phyloP scores from a whole-genome alignment of 1,284 basidiomycete species.

The Ustilago hordei region DNA sequence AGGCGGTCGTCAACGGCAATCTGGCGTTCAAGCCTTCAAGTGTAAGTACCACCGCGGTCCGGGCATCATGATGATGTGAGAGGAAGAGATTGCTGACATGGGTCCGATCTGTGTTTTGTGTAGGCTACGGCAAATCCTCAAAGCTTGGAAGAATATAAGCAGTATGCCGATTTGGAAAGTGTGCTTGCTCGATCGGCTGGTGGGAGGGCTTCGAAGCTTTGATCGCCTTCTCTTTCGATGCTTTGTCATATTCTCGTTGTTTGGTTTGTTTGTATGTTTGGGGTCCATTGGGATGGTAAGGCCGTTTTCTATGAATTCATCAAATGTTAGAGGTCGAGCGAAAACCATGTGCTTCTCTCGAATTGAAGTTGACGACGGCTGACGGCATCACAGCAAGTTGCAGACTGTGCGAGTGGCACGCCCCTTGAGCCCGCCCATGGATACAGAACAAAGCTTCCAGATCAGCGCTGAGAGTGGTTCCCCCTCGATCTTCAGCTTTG shows the following conservation, averaged over 20 bases:
- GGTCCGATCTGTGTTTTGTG: not conserved
- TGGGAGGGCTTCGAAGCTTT: slow-evolving; percentile 29
- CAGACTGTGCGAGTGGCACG: no score
- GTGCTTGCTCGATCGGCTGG: slow-evolving; percentile 22
- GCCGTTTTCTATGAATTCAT: no score
- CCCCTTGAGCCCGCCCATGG: no score
- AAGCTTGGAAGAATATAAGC: slow-evolving; percentile 41
- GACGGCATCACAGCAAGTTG: not conserved
- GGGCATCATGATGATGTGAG: not conserved
- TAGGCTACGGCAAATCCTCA: slow-evolving; percentile 51
- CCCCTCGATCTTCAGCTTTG: not conserved
- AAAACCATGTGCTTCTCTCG: not conserved
- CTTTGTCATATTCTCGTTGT: not conserved
- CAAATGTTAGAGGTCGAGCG: not conserved
- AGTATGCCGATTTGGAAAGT: slow-evolving; percentile 49
- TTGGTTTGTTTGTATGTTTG: slow-evolving; percentile 1
- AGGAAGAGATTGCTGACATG: slow-evolving; percentile 6
- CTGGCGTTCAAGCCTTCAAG: slow-evolving; percentile 43
- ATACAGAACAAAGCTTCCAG: no score
- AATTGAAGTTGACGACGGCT: not conserved
- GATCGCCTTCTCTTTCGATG: not conserved
- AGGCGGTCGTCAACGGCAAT: slow-evolving; percentile 57
- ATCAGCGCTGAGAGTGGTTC: not conserved
- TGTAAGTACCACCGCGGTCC: slow-evolving; percentile 17
- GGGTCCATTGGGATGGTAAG: not conserved